Evolutionary conservation across 495 filamentous ascomycete genomes (phyloP), one percentile per base, ranked within the genome.

Genomic region (Lepraria neglecta): DNA sequence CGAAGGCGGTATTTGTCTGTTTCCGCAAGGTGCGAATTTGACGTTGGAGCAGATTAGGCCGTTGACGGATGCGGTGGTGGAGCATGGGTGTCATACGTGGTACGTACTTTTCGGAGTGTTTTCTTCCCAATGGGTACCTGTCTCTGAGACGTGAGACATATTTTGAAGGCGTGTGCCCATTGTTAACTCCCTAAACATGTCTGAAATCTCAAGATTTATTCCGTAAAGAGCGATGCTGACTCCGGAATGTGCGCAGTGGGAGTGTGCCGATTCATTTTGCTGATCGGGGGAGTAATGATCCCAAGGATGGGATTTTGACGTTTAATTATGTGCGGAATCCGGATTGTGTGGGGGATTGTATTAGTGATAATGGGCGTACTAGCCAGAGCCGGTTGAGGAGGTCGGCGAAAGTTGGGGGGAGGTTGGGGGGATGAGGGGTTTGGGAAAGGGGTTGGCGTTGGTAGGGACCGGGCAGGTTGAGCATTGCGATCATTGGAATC

Each of bases 261-360:
- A 68, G 64, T 19, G 64, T 68, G 27, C 68, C 68, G 9, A 58
- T 68, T 27, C 64, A 70, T 40, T 64, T 59, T 31, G 66, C 68
- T 35, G 64, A 66, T 46, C 15, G 65, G 50, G 59, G 56, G 4
- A 70, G 56, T 45, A 70, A 67, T 55, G 52, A 68, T 54, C 68
- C 68, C 5, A 44, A 47, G 3, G 33, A 56, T 17, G 68, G 68
- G 9, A 70, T 70, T 24, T 46, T 70, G 59, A 70, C 68, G 7
- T 67, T 65, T 52, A 70, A 70, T 56, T 70, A 70, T 59, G 68
- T 70, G 31, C 21, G 5, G 1, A 67, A 64, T 47, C 68, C 68
- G 35, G 35, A 17, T 57, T 68, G 64, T 31, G 56, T 44, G 27
- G 61, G 51, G 11, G 7, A 60, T 14, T 66, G 61, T 43, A 65